Conservation (phyloP, 2,329 filamentous ascomycete species). For the Arthrobotrys megalospora region DNA sequence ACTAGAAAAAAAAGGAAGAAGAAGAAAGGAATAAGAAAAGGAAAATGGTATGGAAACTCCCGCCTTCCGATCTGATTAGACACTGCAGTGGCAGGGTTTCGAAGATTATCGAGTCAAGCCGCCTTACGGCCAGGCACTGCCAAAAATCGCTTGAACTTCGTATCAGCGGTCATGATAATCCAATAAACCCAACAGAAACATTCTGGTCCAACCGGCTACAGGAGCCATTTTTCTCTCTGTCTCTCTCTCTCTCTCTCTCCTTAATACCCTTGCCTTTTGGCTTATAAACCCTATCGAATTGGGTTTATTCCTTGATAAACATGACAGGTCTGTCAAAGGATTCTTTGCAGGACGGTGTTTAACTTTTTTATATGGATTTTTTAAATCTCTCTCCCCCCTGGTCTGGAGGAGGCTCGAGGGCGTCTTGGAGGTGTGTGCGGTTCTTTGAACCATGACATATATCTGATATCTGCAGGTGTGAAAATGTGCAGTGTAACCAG, state of each 20-base stretch:
- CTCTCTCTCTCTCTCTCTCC: not conserved
- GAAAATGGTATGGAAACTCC: constrained; percentile 19
- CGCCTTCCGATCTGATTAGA: constrained; percentile 15
- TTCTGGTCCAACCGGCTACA: not conserved
- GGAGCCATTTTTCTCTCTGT: not conserved
- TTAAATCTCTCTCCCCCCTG: not conserved
- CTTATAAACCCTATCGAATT: constrained; percentile 10
- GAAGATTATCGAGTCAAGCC: constrained; percentile 13
- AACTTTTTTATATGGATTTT: constrained; percentile 1
- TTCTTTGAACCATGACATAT: constrained; percentile 8
- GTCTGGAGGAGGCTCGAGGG: not conserved
- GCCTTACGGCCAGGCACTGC: not conserved
- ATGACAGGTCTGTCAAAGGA: constrained; percentile 9
- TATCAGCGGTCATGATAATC: constrained; percentile 30
- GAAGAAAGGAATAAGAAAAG: not conserved
- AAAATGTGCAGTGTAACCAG: constrained; percentile 20
- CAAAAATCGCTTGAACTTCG: constrained; percentile 15
- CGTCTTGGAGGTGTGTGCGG: not conserved
- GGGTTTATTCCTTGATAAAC: not conserved
- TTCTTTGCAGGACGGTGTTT: not conserved
- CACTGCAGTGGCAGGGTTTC: too few species aligned
- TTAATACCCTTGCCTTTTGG: constrained; percentile 1
- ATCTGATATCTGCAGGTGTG: constrained; percentile 9
- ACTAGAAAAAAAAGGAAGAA: not conserved
- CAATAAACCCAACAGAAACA: constrained; percentile 8